Base-by-base conservation (phyloP, 164 flowering plant species). In the Litsea cubeba region DNA sequence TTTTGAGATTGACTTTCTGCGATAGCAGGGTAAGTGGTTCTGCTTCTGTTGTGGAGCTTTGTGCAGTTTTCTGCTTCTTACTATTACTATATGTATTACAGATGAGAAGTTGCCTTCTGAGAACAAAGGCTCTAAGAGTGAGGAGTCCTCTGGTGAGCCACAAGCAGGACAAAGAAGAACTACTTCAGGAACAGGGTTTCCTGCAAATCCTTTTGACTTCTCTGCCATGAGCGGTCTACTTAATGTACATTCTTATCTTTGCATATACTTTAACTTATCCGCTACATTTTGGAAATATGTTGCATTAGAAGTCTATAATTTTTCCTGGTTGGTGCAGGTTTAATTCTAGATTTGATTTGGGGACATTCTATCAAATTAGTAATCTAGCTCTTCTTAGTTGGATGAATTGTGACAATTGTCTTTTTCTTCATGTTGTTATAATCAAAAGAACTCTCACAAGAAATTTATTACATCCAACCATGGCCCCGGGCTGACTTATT, bases 221-320 rank as follows among this genome's bases (percentile, higher is more conserved):
- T 93, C 98, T 23, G 89, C 93, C 20, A 87, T 93, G 93, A 23
- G 85, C 54, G 89, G 89, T 77, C 82, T 93, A 58, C 91, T 93
- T 26, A 91, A 90, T 84, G 98, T 93, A 85, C 65, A 40, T 74
- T 51, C 25, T 63, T 49, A 72, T 62, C 32, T 40, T 18, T 66
- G 5, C 6, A 70, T 28, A 6, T 35, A 40, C 46, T 18, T 30
- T 68, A 17, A 28, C 12, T 10, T 7, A 46, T 68, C 18, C 22
- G 23, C n/a, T 5, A 15, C 46, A 3, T 4, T 40, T 22, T 50
- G 28, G 50, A 24, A 40, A 28, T 17, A 67, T 14, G 69, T 67
- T 67, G 6, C 32, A 15, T 32, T 67, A 17, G 26, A 32, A 67
- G 46, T n/a, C 3, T 67, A 17, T 64, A 35, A 67, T 67, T 28